Evolutionary conservation across 306 rosid genomes (phyloP).

Genomic region (Prunus padus): DNA sequence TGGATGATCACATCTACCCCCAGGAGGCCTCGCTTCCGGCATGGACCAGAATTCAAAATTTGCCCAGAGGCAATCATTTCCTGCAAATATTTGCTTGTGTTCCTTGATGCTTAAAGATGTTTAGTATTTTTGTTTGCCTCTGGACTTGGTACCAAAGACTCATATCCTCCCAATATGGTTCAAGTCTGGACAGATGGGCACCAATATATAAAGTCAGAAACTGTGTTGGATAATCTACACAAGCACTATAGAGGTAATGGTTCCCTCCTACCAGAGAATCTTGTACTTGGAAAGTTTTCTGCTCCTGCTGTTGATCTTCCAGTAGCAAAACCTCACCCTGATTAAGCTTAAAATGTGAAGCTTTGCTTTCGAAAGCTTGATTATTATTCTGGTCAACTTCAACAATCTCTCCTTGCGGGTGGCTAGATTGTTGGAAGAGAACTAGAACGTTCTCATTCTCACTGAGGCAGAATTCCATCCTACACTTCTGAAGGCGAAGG

Average conservation of each 20-base stretch:
- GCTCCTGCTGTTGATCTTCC: conserved; percentile 78
- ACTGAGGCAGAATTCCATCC: conserved; percentile 58
- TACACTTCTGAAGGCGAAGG: conserved; percentile 82
- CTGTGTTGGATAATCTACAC: conserved; percentile 57
- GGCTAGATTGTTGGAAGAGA: conserved; percentile 47
- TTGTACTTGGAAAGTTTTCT: conserved; percentile 76
- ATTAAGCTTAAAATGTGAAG: conserved; percentile 54
- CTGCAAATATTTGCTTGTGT: conserved; percentile 66
- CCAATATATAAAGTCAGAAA: conserved; percentile 68
- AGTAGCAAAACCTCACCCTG: conserved; percentile 59
- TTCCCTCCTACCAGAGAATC: conserved; percentile 71
- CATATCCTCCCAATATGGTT: too few relatives aligned
- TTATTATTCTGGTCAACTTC: conserved; percentile 62
- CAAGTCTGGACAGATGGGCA: conserved; percentile 72
- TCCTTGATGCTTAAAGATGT: conserved; percentile 68
- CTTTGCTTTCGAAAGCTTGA: conserved; percentile 34
- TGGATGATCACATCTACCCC: conserved; percentile 81
- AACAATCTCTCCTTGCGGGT: conserved; percentile 64
- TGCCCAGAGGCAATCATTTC: conserved; percentile 80
- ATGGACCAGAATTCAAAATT: too few relatives aligned
- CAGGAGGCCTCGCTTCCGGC: too few relatives aligned
- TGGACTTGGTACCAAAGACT: conserved; percentile 80
- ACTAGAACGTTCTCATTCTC: conserved; percentile 62
- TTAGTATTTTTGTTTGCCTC: conserved; percentile 88
- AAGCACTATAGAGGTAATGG: conserved; percentile 54